These are phyloP conservation scores for Globisporangium iwayamae DNA, from an alignment of 352 stramenopile species.

Conservation along the genomic window DNA sequence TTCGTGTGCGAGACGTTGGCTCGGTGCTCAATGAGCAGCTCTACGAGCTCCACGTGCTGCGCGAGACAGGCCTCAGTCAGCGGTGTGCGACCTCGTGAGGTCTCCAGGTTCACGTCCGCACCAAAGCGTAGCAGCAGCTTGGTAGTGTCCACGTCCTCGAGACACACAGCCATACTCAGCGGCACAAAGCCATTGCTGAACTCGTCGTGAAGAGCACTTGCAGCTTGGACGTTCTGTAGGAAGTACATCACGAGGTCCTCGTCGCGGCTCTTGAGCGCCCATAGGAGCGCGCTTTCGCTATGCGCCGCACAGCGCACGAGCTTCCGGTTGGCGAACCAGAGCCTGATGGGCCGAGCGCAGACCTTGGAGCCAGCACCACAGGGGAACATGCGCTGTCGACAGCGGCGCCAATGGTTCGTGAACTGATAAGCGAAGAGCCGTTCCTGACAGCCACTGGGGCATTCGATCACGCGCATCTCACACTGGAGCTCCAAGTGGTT, in stretches of 20 bases:
- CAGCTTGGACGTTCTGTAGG: constrained; percentile 36
- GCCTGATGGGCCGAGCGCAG: constrained; percentile 53
- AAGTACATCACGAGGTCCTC: constrained; percentile 65
- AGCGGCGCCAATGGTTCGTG: constrained; percentile 58
- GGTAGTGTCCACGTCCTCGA: constrained; percentile 42
- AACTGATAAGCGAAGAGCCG: constrained; percentile 56
- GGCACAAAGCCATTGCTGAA: constrained; percentile 69
- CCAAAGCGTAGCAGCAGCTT: constrained; percentile 60
- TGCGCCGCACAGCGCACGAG: constrained; percentile 55
- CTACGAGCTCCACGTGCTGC: constrained; percentile 42
- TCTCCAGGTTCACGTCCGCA: constrained; percentile 72
- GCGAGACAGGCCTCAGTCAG: constrained; percentile 59
- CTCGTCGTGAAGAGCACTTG: constrained; percentile 42
- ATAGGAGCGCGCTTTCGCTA: constrained; percentile 47
- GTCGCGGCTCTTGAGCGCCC: constrained; percentile 58
- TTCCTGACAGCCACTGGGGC: constrained; percentile 53
- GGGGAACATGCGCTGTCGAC: constrained; percentile 52
- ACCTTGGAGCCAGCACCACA: constrained; percentile 50
- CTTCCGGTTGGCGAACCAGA: constrained; percentile 42
- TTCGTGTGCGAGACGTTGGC: constrained; percentile 64
- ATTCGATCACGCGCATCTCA: constrained; percentile 54
- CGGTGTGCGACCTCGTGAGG: constrained; percentile 54
- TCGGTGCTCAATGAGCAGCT: constrained; percentile 55
- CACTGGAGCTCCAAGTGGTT: constrained; percentile 47
- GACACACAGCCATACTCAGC: constrained; percentile 41